phyloP scores from a whole-genome alignment of 2,329 filamentous ascomycete species.

The Zasmidium cellare region DNA sequence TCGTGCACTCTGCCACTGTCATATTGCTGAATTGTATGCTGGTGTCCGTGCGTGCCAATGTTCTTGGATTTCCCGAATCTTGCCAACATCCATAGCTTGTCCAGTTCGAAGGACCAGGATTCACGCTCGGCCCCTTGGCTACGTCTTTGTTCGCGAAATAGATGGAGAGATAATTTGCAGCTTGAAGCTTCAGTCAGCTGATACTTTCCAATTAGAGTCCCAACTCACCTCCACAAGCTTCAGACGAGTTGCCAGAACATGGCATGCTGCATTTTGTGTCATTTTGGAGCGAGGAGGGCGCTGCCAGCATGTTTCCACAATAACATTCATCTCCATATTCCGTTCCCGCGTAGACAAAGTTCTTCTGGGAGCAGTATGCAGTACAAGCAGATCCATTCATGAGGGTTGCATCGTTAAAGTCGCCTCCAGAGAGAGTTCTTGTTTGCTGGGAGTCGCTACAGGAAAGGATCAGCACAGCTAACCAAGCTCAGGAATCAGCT shows the following conservation, averaged over 20 bases:
- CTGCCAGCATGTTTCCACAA: slow-evolving; percentile 26
- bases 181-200: too few species aligned
- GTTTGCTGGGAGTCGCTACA: slow-evolving; percentile 18
- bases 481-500: neutral
- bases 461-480: neutral
- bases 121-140: slow-evolving; percentile 19
- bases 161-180: slow-evolving; percentile 23
- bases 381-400: slow-evolving; percentile 26
- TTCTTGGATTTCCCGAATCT: slow-evolving; percentile 23
- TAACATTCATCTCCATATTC: slow-evolving; percentile 21
- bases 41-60: slow-evolving; percentile 22
- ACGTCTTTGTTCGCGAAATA: slow-evolving; percentile 26
- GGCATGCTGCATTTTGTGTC: slow-evolving; percentile 30
- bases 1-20: slow-evolving; percentile 30
- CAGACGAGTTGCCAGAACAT: slow-evolving; percentile 30
- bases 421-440: slow-evolving; percentile 16
- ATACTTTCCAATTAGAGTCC: slow-evolving; percentile 16
- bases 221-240: slow-evolving; percentile 28
- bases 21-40: slow-evolving; percentile 25
- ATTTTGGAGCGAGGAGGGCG: slow-evolving; percentile 18
- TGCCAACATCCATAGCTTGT: slow-evolving; percentile 36
- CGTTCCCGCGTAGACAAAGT: slow-evolving; percentile 28
- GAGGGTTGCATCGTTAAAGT: slow-evolving; percentile 12
- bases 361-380: slow-evolving; percentile 19
- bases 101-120: slow-evolving; percentile 25